phyloP scores from a whole-genome alignment of 305 asterid species.

The Fraxinus ornus region DNA sequence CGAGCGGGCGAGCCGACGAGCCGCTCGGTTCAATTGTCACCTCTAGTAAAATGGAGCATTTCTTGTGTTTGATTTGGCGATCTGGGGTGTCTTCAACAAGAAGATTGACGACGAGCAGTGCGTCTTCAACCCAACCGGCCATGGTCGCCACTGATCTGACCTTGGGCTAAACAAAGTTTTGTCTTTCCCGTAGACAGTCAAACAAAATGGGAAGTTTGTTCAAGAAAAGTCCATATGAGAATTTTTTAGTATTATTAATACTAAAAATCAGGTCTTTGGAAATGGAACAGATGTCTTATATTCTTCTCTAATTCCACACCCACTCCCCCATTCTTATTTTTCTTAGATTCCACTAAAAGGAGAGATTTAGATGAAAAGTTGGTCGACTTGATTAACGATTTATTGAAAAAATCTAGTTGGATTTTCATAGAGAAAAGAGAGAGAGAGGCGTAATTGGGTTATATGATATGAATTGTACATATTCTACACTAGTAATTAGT shows the following conservation, averaged over 20 bases:
- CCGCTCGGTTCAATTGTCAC: too few species aligned
- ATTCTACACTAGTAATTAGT: not conserved
- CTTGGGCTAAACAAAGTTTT: constrained; percentile 67
- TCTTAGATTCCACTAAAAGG: not conserved
- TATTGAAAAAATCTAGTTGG: not conserved
- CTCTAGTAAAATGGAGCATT: constrained; percentile 45
- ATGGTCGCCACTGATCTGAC: constrained; percentile 76
- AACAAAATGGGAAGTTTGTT: not conserved
- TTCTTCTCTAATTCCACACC: constrained; percentile 27
- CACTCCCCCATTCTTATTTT: constrained; percentile 17
- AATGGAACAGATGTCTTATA: constrained; percentile 19
- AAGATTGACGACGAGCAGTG: constrained; percentile 63
- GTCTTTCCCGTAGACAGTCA: not conserved
- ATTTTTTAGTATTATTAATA: not conserved
- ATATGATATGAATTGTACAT: not conserved
- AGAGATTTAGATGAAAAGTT: not conserved
- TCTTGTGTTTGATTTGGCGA: constrained; percentile 53
- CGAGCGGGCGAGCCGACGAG: too few species aligned
- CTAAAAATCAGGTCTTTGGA: constrained; percentile 19
- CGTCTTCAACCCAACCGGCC: constrained; percentile 99
- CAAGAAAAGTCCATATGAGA: not conserved
- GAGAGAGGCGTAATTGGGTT: not conserved
- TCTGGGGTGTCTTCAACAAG: constrained; percentile 79
- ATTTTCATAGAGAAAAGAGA: not conserved
- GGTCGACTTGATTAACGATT: not conserved